Conservation (phyloP, 192 early-diverging fungal genomes). For the Rhizophagus sp. region DNA sequence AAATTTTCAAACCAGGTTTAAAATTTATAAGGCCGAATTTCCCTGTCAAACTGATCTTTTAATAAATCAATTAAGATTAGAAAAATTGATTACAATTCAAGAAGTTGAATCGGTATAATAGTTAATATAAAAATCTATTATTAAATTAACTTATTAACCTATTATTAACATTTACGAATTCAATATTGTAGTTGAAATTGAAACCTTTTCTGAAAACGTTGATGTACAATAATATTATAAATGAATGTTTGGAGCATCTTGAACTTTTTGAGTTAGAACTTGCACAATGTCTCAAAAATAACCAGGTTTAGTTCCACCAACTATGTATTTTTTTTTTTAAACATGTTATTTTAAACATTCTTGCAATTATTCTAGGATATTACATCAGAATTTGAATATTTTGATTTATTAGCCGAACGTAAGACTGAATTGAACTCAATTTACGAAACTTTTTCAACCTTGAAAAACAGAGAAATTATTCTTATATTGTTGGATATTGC, state of each 20-base stretch:
- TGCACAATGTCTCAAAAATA: not conserved
- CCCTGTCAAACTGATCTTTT: not conserved
- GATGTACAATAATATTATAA: slow-evolving; percentile 5
- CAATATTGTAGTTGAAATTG: not conserved
- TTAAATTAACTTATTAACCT: not conserved
- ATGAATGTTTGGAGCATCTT: not conserved
- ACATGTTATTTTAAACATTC: not conserved
- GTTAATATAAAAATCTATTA: no score
- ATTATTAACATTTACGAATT: not conserved
- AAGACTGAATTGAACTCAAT: not conserved
- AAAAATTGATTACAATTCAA: not conserved
- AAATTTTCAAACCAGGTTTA: not conserved
- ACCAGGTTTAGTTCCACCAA: not conserved
- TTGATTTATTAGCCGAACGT: not conserved
- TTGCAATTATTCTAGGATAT: not conserved
- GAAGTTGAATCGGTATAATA: slow-evolving; percentile 6
- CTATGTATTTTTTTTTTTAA: not conserved
- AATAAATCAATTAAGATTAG: slow-evolving; percentile 7
- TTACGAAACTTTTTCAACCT: not conserved
- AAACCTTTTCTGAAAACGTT: not conserved
- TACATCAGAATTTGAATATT: not conserved
- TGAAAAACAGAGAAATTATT: slow-evolving; percentile 1
- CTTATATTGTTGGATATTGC: not conserved
- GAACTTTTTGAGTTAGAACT: not conserved
- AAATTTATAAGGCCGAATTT: slow-evolving; percentile 8